Conservation (phyloP, 257 asterid genomes). For the Solanum medicagineum region DNA sequence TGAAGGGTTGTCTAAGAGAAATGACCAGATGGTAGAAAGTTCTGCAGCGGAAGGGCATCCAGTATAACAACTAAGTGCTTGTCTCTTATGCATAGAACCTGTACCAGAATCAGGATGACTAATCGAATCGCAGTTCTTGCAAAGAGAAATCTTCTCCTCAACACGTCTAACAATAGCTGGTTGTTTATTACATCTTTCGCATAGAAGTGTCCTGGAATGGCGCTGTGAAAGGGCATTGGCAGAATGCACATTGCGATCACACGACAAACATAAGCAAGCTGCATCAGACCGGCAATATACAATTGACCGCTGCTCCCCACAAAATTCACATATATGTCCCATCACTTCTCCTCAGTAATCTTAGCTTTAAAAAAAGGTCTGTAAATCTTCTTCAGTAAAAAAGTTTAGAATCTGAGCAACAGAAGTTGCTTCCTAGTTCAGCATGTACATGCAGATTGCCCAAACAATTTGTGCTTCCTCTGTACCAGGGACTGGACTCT, state of each 20-base stretch:
- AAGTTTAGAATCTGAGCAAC: background rate
- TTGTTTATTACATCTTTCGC: slow-evolving; percentile 40
- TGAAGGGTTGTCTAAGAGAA: slow-evolving; percentile 2
- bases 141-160: slow-evolving; percentile 45
- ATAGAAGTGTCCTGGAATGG: slow-evolving; percentile 48
- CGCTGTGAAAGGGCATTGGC: slow-evolving; percentile 58
- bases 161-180: slow-evolving; percentile 39
- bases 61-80: slow-evolving; percentile 36
- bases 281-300: slow-evolving; percentile 47
- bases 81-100: slow-evolving; percentile 15
- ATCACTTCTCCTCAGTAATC: slow-evolving; percentile 4
- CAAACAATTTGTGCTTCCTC: background rate
- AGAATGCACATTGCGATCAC: slow-evolving; percentile 61
- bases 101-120: slow-evolving; percentile 20
- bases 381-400: background rate
- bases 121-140: slow-evolving; percentile 48
- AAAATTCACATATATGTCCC: slow-evolving; percentile 52
- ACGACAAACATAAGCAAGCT: slow-evolving; percentile 41
- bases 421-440: background rate
- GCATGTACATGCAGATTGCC: background rate
- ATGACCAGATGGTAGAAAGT: slow-evolving; percentile 48
- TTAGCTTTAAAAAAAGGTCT: background rate
- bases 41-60: slow-evolving; percentile 68
- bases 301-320: slow-evolving; percentile 44
- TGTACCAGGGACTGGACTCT: background rate